A percentile compares a stretch with the other conserved stretches of the same genome.
Evolutionary conservation across 139 green algal genomes (phyloP).

Genomic region (Tetraselmis chui): DNA sequence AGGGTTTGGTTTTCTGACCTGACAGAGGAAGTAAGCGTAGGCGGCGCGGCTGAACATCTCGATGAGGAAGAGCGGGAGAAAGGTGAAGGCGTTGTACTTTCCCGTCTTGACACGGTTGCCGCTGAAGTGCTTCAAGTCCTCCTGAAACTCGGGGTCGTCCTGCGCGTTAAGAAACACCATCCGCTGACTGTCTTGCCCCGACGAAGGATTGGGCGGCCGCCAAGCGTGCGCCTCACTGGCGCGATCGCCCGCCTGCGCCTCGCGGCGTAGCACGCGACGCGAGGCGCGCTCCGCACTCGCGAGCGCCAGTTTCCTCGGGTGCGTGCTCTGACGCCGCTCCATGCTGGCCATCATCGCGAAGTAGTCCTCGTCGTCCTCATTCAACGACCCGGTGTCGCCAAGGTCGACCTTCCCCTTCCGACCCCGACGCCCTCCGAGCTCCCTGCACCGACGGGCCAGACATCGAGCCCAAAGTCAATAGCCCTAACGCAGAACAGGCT

Average conservation of each 20-base stretch:
- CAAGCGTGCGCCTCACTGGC: neutral
- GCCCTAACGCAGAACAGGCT: no score
- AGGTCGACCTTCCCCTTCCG: neutral
- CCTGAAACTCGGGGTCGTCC: neutral
- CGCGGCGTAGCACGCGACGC: neutral
- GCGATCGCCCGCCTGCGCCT: neutral
- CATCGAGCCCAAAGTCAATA: no score
- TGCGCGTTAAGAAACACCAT: neutral
- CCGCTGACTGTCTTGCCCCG: neutral
- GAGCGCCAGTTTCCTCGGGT: neutral
- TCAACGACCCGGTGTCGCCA: neutral
- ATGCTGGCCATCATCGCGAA: neutral
- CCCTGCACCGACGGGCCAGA: neutral
- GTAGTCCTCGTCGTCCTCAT: neutral
- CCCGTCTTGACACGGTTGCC: conserved; percentile 56
- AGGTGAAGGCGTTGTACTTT: conserved; percentile 76
- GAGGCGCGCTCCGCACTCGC: neutral
- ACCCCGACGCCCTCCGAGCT: neutral
- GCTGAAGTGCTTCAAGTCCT: conserved; percentile 13
- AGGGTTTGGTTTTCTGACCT: conserved; percentile 9
- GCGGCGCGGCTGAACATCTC: conserved; percentile 72
- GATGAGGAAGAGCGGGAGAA: conserved; percentile 67
- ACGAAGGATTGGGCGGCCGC: no score
- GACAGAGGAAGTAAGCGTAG: conserved; percentile 78
- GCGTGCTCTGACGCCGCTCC: neutral